A percentile compares a stretch with the other conserved stretches of the same genome.
These are phyloP conservation scores for Nicotiana tabacum DNA, from an alignment of 257 asterid species.

Conservation along the genomic window DNA sequence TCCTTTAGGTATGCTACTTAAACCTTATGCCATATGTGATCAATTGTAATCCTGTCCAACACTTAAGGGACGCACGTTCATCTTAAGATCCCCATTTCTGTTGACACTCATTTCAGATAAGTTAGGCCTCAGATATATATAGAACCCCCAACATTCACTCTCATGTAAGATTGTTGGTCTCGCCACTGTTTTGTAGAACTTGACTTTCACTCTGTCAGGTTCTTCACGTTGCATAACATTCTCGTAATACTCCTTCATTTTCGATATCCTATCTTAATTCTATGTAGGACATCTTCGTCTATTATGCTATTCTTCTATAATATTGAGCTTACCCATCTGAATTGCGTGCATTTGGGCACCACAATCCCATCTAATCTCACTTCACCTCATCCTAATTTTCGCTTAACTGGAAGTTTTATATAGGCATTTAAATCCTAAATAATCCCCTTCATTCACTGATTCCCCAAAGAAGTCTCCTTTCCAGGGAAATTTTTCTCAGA, in stretches of 20 bases:
- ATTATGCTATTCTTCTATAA: neutral
- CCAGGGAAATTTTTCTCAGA: neutral
- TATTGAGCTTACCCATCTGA: neutral
- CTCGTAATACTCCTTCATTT: neutral
- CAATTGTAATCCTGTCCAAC: neutral
- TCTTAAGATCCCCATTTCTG: neutral
- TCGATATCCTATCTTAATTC: neutral
- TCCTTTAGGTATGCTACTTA: neutral
- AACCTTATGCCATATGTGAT: neutral
- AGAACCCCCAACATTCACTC: neutral
- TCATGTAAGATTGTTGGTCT: neutral
- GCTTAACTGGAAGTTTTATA: neutral
- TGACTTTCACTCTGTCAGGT: neutral
- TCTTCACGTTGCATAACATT: neutral
- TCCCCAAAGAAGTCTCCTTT: neutral
- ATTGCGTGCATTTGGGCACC: neutral
- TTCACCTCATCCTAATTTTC: neutral
- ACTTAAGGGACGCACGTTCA: neutral
- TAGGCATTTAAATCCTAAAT: neutral
- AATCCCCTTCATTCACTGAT: neutral
- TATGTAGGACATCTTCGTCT: neutral
- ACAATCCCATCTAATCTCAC: neutral
- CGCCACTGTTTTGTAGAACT: neutral
- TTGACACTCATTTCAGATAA: neutral
- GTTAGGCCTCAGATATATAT: neutral